phyloP scores from a whole-genome alignment of 495 filamentous ascomycete genomes.

The Letharia lupina region DNA sequence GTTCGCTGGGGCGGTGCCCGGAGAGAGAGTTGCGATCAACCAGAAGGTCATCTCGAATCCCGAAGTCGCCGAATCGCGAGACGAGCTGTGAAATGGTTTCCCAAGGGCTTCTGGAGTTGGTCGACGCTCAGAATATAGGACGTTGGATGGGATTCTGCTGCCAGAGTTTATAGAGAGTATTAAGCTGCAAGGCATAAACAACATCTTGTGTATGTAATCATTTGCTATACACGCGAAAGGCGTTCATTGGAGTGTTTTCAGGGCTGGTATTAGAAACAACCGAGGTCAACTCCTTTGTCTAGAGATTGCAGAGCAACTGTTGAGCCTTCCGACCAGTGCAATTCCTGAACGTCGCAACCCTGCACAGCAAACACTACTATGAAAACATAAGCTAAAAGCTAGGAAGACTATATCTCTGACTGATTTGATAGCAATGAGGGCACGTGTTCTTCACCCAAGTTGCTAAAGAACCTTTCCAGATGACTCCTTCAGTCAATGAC shows the following conservation, averaged over 20 bases:
- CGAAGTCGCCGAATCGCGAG: not conserved
- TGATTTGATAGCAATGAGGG: too few species aligned
- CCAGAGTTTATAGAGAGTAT: too few species aligned
- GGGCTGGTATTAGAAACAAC: not conserved
- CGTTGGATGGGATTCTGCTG: not conserved
- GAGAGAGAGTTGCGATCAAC: not conserved
- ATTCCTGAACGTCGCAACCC: too few species aligned
- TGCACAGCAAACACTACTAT: too few species aligned
- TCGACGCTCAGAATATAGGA: not conserved
- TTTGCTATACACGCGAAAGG: not conserved
- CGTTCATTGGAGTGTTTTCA: not conserved
- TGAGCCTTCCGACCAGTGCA: too few species aligned
- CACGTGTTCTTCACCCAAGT: too few species aligned
- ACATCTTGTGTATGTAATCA: not conserved
- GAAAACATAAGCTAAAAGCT: too few species aligned
- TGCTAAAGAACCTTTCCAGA: too few species aligned
- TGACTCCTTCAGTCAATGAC: too few species aligned
- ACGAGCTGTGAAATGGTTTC: not conserved
- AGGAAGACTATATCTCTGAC: too few species aligned
- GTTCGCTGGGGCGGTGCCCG: not conserved
- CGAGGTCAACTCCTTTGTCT: too few species aligned
- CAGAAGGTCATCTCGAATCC: not conserved
- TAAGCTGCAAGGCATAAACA: not conserved
- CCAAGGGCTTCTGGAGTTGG: not conserved
- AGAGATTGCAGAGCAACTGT: too few species aligned